Conservation (phyloP, 495 filamentous ascomycete genomes). For the Aspergillus ostianus region DNA sequence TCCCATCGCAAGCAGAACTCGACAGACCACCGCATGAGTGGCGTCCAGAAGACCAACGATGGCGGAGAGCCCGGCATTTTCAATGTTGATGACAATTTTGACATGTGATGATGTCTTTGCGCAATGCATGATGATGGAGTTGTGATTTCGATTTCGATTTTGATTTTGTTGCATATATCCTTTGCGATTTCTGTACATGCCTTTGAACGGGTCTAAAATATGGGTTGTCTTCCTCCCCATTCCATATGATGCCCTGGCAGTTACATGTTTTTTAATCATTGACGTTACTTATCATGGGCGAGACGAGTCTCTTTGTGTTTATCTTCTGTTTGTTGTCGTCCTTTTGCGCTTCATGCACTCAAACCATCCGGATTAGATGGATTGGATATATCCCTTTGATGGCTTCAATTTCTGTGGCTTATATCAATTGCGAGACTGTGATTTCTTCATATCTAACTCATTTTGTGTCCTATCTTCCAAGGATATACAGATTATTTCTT, state of each 20-base stretch:
- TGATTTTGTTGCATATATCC: slow-evolving; percentile 26
- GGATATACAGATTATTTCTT: not conserved
- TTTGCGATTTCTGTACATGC: slow-evolving; percentile 36
- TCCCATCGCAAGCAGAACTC: slow-evolving; percentile 36
- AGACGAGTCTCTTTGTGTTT: slow-evolving; percentile 4
- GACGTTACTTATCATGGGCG: slow-evolving; percentile 4
- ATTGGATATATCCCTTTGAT: not conserved
- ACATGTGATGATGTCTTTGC: slow-evolving; percentile 50
- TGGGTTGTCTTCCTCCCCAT: slow-evolving; percentile 25
- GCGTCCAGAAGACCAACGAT: slow-evolving; percentile 63
- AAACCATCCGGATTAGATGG: not conserved
- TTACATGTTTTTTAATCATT: slow-evolving; percentile 7
- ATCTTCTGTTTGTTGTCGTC: not conserved
- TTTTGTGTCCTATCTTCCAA: not conserved
- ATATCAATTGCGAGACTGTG: not conserved
- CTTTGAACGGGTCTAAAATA: slow-evolving; percentile 22
- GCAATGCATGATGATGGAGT: slow-evolving; percentile 45
- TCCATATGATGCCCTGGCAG: slow-evolving; percentile 12
- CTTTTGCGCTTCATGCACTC: not conserved
- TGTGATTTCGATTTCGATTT: slow-evolving; percentile 25
- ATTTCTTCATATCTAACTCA: not conserved
- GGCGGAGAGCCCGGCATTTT: slow-evolving; percentile 68
- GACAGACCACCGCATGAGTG: slow-evolving; percentile 66
- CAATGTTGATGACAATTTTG: slow-evolving; percentile 69
- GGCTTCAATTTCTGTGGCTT: not conserved